Percentiles rank a stretch among this genome's conserved stretches.
Evolutionary conservation across 352 stramenopile species (phyloP).

Genomic region (Globisporangium recalcitrans): DNA sequence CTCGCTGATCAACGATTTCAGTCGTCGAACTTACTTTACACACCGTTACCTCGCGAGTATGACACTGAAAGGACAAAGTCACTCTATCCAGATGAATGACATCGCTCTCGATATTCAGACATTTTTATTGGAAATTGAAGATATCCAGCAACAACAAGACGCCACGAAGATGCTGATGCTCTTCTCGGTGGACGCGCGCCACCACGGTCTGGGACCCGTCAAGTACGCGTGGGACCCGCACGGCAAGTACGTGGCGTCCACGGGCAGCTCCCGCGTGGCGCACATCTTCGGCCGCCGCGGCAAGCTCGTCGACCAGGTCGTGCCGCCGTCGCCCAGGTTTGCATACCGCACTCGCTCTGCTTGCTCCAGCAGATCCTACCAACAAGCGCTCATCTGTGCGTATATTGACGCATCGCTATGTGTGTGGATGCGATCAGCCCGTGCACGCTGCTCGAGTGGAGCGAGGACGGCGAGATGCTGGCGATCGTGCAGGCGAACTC

Average conservation of each 20-base stretch:
- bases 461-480: conserved; percentile 54
- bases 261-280: conserved; percentile 62
- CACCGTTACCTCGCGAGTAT: too few species aligned
- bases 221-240: conserved; percentile 81
- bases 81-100: too few species aligned
- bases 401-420: neutral
- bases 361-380: neutral
- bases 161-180: conserved; percentile 58
- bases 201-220: conserved; percentile 63
- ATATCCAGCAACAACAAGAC: neutral
- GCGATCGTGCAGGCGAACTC: conserved; percentile 78
- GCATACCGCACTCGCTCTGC: too few species aligned
- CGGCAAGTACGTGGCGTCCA: conserved; percentile 72
- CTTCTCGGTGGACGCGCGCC: conserved; percentile 74
- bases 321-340: conserved; percentile 66
- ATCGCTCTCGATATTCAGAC: too few species aligned
- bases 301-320: conserved; percentile 76
- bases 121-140: neutral
- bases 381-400: neutral
- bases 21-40: too few species aligned
- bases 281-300: conserved; percentile 68
- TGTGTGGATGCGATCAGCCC: conserved; percentile 22
- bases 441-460: conserved; percentile 76
- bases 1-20: too few species aligned
- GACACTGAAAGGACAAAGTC: too few species aligned